Percentiles rank a stretch among this genome's conserved stretches.
phyloP scores from a whole-genome alignment of 495 filamentous ascomycete genomes.

The Penicillium turbatum region DNA sequence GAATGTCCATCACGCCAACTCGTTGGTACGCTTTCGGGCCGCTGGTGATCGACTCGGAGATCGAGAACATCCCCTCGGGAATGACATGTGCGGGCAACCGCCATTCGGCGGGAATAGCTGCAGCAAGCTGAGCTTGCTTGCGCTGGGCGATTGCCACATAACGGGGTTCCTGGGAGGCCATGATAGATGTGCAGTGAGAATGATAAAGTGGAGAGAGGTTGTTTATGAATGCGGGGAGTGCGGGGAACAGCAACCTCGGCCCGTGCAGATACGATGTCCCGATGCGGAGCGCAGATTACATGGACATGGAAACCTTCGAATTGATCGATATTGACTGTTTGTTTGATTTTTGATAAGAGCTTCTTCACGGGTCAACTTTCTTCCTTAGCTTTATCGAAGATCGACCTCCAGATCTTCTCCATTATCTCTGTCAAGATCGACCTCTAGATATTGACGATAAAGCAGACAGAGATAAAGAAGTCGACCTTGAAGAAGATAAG shows the following conservation, averaged over 20 bases:
- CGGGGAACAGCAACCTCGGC: slow-evolving; percentile 6
- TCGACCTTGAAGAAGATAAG: too few species aligned
- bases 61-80: slow-evolving; percentile 38
- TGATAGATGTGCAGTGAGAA: slow-evolving; percentile 4
- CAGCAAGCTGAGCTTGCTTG: slow-evolving; percentile 44
- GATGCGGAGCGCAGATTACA: background rate
- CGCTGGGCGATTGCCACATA: slow-evolving; percentile 36
- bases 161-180: slow-evolving; percentile 17
- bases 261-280: background rate
- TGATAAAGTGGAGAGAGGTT: background rate
- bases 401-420: too few species aligned
- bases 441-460: too few species aligned
- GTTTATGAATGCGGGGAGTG: slow-evolving; percentile 3
- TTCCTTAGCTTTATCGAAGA: too few species aligned
- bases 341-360: too few species aligned
- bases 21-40: slow-evolving; percentile 29
- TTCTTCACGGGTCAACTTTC: too few species aligned
- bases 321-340: too few species aligned
- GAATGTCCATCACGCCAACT: slow-evolving; percentile 43
- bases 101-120: slow-evolving; percentile 48
- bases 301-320: background rate
- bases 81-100: slow-evolving; percentile 31
- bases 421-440: too few species aligned
- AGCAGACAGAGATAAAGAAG: too few species aligned
- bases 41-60: slow-evolving; percentile 38